Conservation (phyloP, 2,329 filamentous ascomycete species). For the Botrytis fragariae region DNA sequence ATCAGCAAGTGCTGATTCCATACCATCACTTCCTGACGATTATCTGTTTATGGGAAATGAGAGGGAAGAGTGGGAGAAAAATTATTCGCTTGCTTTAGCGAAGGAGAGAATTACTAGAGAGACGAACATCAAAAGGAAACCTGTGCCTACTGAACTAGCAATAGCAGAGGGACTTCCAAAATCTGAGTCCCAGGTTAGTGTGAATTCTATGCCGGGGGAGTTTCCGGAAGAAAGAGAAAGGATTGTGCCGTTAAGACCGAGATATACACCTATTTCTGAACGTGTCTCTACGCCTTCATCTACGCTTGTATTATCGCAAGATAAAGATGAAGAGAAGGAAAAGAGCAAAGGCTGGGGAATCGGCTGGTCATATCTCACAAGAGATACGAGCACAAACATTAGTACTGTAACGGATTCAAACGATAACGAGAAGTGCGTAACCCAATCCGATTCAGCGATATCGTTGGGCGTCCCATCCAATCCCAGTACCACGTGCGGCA, state of each 20-base stretch:
- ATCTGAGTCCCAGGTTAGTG: constrained; percentile 7
- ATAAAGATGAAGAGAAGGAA: constrained; percentile 8
- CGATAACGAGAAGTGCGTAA: constrained; percentile 14
- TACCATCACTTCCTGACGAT: constrained; percentile 23
- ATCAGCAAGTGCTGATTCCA: not conserved
- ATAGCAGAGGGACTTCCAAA: not conserved
- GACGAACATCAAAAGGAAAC: constrained; percentile 25
- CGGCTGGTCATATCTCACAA: constrained; percentile 29
- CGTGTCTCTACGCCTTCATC: not conserved
- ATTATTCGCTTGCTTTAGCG: not conserved
- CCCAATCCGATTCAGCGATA: constrained; percentile 28
- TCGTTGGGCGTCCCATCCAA: constrained; percentile 25
- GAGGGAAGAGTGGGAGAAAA: constrained; percentile 18
- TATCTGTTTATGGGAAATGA: constrained; percentile 19
- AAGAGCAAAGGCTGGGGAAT: constrained; percentile 26
- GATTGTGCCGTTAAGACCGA: constrained; percentile 22
- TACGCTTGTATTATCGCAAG: not conserved
- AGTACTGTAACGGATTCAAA: not conserved
- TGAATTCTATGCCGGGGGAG: constrained; percentile 17
- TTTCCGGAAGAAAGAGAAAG: constrained; percentile 21
- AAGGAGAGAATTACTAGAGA: constrained; percentile 7
- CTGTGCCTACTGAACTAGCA: constrained; percentile 14
- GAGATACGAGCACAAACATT: not conserved
- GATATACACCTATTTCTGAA: not conserved
- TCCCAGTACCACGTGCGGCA: constrained; percentile 16